phyloP scores from a whole-genome alignment of 768 basidiomycete species.

The Lactarius hengduanensis region DNA sequence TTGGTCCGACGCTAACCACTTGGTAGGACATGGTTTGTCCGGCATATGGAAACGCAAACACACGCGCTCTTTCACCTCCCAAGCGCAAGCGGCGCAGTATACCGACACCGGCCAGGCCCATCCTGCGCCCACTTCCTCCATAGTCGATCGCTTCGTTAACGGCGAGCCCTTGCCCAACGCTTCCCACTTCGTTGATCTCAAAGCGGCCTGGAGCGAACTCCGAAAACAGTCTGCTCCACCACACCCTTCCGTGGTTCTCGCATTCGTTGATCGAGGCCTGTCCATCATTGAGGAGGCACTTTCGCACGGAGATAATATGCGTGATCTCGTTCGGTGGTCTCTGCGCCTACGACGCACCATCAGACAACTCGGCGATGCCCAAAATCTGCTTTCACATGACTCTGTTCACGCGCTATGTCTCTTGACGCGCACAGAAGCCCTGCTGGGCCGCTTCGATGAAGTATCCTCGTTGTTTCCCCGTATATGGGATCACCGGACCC shows the following conservation, averaged over 20 bases:
- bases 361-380: constrained; percentile 9
- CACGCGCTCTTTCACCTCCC: constrained; percentile 10
- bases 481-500: background rate
- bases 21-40: background rate
- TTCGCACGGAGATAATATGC: constrained; percentile 14
- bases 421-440: constrained; percentile 20
- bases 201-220: constrained; percentile 24
- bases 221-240: constrained; percentile 5
- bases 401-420: constrained; percentile 19
- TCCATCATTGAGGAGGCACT: constrained; percentile 20
- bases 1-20: background rate
- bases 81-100: constrained; percentile 8
- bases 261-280: constrained; percentile 26
- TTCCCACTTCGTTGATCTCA: constrained; percentile 16
- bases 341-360: constrained; percentile 20
- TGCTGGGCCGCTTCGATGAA: constrained; percentile 22
- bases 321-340: constrained; percentile 22
- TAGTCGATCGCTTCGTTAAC: constrained; percentile 22
- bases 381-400: constrained; percentile 3
- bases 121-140: constrained; percentile 2
- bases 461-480: constrained; percentile 7
- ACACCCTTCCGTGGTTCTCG: constrained; percentile 14
- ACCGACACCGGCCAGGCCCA: constrained; percentile 14
- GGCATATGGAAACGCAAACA: constrained; percentile 13
- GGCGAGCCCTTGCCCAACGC: constrained; percentile 24